Evolutionary conservation across 2,329 filamentous ascomycete species (phyloP), one percentile per base, ranked within the genome.

Genomic region (Clarireedia homoeocarpa): DNA sequence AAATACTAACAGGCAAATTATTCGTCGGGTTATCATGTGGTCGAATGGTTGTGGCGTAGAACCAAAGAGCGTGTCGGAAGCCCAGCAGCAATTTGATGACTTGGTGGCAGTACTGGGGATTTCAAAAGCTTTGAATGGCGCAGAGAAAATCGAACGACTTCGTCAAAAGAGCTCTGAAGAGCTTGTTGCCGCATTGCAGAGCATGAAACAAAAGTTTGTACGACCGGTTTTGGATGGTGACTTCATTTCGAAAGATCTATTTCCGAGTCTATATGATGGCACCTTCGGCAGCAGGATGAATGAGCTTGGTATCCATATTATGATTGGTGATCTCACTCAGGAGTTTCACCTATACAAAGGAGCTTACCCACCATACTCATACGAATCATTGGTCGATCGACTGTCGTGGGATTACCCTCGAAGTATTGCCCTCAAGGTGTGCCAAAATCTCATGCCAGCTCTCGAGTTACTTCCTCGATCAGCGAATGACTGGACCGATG

Each of bases 11-110:
- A 48, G 34, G 38, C 59, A 58, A 46, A 59, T 63, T 2, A 60
- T 60, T 40, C 53, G 58, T 17, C 48, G 58, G 2, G 52, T 58
- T 3, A 51, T 61, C 12, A 54, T 57, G 36, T 60, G 53, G 53
- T 76, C 74, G 1, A 77, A 77, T 62, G 72, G 73, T 0, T 74
- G 75, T 38, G 73, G 71, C 0, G 72, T 74, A 3, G 72, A 75
- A 47, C 74, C 74, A 0, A 76, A 73, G 57, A 67, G 62, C 0
- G 58, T 73, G 4, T 44, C 51, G 24, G 59, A 62, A 46, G 57
- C 46, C 4, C 57, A 62, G 40, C 26, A 51, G 12, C 57, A 61
- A 30, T 62, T 61, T 45, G 59, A 62, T 23, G 48, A 61, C 38
- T 48, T 62, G 15, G 3, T 58, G 3, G 12, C 24, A n/a, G 42